Evolutionary conservation across 805 yeast species (phyloP).

Genomic region (Aciculoconidium aculeatum): DNA sequence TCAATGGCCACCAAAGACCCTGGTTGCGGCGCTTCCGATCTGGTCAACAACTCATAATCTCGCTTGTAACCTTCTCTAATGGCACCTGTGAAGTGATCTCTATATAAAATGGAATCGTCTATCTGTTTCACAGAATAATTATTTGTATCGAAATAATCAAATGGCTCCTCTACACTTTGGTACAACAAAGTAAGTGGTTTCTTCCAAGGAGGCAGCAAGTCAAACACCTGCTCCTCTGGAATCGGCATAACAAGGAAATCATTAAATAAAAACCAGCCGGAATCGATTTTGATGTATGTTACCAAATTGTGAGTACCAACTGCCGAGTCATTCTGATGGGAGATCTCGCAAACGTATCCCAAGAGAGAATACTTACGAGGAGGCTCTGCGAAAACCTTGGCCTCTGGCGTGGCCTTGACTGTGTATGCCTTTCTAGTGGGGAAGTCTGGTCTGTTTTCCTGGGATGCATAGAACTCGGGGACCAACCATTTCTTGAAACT

Average conservation of each 20-base stretch:
- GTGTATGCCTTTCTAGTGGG: constrained; percentile 1
- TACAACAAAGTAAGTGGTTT: constrained; percentile 70
- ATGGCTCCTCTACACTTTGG: constrained; percentile 44
- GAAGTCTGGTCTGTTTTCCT: constrained; percentile 2
- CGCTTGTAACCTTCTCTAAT: constrained; percentile 50
- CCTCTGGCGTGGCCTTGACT: constrained; percentile 2
- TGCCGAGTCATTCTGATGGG: constrained; percentile 34
- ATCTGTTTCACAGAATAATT: no score
- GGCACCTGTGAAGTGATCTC: constrained; percentile 69
- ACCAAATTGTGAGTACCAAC: constrained; percentile 53
- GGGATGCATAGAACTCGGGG: constrained; percentile 46
- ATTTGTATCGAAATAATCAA: constrained; percentile 29
- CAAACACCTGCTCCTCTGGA: constrained; percentile 70
- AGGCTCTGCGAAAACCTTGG: constrained; percentile 14
- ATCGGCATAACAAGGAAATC: constrained; percentile 82
- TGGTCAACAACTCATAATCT: constrained; percentile 65
- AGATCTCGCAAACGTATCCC: constrained; percentile 67
- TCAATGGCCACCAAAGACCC: constrained; percentile 88
- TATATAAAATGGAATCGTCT: constrained; percentile 60
- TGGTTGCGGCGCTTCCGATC: constrained; percentile 62
- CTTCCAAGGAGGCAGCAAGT: constrained; percentile 74
- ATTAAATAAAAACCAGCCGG: constrained; percentile 78
- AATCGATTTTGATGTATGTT: constrained; percentile 46
- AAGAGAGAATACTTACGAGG: constrained; percentile 51
- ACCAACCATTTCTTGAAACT: constrained; percentile 52